Base-by-base conservation (phyloP, 805 yeast genomes). In the Wickerhamomyces canadensis region DNA sequence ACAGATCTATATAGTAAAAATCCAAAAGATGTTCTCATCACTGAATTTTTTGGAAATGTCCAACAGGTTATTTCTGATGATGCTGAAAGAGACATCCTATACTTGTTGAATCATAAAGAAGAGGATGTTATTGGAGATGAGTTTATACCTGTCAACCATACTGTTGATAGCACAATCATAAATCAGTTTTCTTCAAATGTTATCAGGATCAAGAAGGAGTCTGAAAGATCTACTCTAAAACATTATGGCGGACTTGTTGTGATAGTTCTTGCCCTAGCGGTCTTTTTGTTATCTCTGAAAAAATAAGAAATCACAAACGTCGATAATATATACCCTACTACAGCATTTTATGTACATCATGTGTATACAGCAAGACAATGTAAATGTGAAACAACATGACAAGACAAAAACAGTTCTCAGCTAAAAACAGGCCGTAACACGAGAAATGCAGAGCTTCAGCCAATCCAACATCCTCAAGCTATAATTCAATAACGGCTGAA, bases 11-110 rank as follows among this genome's bases (percentile, higher is more conserved):
- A 77, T 60, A 58, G 72, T 31, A 72, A 94, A 51, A 75, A 83
- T 44, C 65, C 79, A 32, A 63, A 70, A 4, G 76, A 83, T 29
- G 95, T 88, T 4, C 63, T 77, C 37, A 73, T 93, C 46, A 89
- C 98, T 0, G 98, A 93, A 56, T 93, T 93, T 58, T 89, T 93
- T 51, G 98, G 97, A 2, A 87, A 87, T 49, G 84, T 88, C 16
- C 96, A 88, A 58, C 77, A 80, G 38, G 84, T 84, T 3, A 71
- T 83, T 3, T 61, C 78, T n/a, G 87, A 80, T 50, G 68, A 67
- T 9, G 74, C 69, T 6, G 80, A 76, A 38, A 68, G 67, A 36
- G 79, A 73, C 41, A 37, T 55, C 14, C 30, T 55, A n/a, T 45
- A 45, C 34, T 33, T 55, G 9, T 28, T 53, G 31, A 41, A 49